Evolutionary conservation across 148 eudicot species (phyloP).

Genomic region (Rhododendron molle): DNA sequence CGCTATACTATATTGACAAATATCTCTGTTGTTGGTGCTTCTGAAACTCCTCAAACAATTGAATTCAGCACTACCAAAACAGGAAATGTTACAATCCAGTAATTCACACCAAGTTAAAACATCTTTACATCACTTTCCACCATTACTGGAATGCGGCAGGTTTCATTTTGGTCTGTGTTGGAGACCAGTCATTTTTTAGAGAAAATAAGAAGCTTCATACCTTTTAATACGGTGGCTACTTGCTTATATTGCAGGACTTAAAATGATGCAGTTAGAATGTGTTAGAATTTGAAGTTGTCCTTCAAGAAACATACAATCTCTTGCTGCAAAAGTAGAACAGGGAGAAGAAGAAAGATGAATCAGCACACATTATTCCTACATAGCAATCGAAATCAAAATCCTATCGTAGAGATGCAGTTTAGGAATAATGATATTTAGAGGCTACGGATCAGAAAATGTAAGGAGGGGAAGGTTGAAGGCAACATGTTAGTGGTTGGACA

Average conservation of each 20-base stretch:
- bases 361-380: background rate
- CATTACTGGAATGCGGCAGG: background rate
- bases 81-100: background rate
- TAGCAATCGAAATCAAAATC: background rate
- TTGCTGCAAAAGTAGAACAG: conserved; percentile 64
- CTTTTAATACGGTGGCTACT: background rate
- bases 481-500: background rate
- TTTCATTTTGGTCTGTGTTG: background rate
- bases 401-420: background rate
- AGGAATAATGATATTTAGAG: background rate
- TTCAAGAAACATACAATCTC: conserved; percentile 84
- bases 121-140: background rate
- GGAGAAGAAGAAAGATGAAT: background rate
- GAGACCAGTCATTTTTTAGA: background rate
- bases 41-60: background rate
- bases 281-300: conserved; percentile 75
- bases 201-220: background rate
- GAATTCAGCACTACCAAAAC: background rate
- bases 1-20: background rate
- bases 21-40: background rate
- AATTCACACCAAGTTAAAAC: background rate
- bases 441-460: background rate
- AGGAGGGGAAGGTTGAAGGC: background rate
- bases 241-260: background rate
- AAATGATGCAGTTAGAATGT: background rate